Evolutionary conservation across 495 filamentous ascomycete species (phyloP).

Genomic region (Daldinia concentrica): DNA sequence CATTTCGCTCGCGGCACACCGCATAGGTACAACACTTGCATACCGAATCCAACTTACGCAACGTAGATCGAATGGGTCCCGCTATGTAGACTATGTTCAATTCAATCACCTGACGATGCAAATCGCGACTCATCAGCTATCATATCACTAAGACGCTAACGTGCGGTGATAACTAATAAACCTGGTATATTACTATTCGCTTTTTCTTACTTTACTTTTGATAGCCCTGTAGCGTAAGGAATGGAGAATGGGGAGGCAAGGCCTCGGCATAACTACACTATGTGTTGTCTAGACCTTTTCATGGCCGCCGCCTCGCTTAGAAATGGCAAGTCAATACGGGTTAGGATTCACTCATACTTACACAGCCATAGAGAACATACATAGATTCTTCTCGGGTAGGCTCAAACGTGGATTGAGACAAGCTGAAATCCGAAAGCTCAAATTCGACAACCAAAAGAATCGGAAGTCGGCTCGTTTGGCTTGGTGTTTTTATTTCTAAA

Average conservation of each 20-base stretch:
- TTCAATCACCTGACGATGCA: constrained; percentile 34
- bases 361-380: neutral
- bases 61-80: constrained; percentile 26
- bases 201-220: neutral
- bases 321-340: neutral
- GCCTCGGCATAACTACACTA: neutral
- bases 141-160: constrained; percentile 34
- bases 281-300: neutral
- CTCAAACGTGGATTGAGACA: constrained; percentile 20
- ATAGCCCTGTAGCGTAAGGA: neutral
- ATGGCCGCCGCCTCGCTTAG: neutral
- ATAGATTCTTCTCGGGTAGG: neutral
- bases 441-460: neutral
- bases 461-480: neutral
- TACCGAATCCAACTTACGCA: constrained; percentile 17
- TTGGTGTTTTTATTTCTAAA: constrained; percentile 20
- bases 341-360: constrained; percentile 3
- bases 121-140: constrained; percentile 11
- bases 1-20: constrained; percentile 22
- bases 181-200: constrained; percentile 6
- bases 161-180: constrained; percentile 16
- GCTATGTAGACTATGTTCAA: too few relatives aligned
- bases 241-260: neutral
- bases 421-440: constrained; percentile 2
- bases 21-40: constrained; percentile 27